Conservation (phyloP, 2,329 filamentous ascomycete species). For the Monilinia vaccinii-corymbosi region DNA sequence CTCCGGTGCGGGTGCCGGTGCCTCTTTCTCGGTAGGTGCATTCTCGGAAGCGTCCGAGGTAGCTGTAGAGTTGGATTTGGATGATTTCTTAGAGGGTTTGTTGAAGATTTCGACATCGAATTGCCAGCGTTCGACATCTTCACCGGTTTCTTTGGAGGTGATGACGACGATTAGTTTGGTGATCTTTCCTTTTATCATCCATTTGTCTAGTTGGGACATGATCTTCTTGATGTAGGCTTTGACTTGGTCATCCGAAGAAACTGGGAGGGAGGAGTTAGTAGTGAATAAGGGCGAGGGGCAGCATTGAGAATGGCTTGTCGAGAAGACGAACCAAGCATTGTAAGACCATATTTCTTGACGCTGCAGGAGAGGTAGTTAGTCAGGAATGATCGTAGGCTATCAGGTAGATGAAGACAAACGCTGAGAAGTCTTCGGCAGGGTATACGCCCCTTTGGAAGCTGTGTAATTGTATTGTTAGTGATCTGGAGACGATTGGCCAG, state of each 20-base stretch:
- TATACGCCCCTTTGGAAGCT: slow-evolving; percentile 83
- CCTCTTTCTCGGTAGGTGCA: slow-evolving; percentile 34
- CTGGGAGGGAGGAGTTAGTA: slow-evolving; percentile 33
- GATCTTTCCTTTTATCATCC: slow-evolving; percentile 97
- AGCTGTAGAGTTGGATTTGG: background rate
- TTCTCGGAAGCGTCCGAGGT: slow-evolving; percentile 55
- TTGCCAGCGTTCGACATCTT: slow-evolving; percentile 95
- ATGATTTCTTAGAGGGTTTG: slow-evolving; percentile 39
- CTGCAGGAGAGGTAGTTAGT: slow-evolving; percentile 29
- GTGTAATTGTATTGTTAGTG: slow-evolving; percentile 6
- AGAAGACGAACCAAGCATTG: slow-evolving; percentile 33
- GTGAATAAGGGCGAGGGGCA: too few relatives aligned
- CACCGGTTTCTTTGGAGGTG: slow-evolving; percentile 92
- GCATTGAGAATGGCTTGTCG: background rate
- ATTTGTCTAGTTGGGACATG: slow-evolving; percentile 94
- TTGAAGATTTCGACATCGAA: slow-evolving; percentile 60
- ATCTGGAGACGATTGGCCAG: background rate
- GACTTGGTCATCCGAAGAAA: slow-evolving; percentile 94
- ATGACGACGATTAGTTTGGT: slow-evolving; percentile 95
- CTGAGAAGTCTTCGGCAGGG: slow-evolving; percentile 92
- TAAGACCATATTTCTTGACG: slow-evolving; percentile 98
- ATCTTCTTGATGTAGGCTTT: slow-evolving; percentile 99
- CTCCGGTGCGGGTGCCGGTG: slow-evolving; percentile 39
- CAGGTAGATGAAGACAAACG: slow-evolving; percentile 44
- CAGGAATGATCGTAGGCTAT: background rate